Evolutionary conservation across 192 early-diverging fungal genomes (phyloP).

Genomic region (Glomus cerebriforme): DNA sequence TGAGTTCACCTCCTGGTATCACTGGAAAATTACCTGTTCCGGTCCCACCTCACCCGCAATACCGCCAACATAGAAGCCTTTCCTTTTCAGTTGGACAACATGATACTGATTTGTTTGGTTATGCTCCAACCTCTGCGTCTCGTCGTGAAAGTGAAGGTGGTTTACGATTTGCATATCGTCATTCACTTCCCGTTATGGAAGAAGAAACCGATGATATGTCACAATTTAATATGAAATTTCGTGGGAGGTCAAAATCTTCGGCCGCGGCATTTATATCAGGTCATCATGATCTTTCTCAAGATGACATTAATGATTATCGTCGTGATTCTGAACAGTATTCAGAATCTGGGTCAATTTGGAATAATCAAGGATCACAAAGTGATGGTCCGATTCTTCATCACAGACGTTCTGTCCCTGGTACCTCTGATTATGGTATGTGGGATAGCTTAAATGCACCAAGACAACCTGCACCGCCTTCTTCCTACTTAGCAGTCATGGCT

Average conservation of each 20-base stretch:
- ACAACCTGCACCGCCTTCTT: conserved; percentile 27
- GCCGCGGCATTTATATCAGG: conserved; percentile 64
- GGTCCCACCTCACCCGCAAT: conserved; percentile 47
- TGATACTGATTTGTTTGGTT: conserved; percentile 49
- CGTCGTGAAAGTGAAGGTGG: conserved; percentile 46
- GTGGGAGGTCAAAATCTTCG: conserved; percentile 65
- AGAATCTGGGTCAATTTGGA: conserved; percentile 58
- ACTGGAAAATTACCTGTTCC: conserved; percentile 39
- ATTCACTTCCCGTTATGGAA: conserved; percentile 50
- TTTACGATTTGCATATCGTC: conserved; percentile 40
- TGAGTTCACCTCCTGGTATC: conserved; percentile 44
- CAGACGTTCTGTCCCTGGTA: conserved; percentile 58
- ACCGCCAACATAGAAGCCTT: conserved; percentile 61
- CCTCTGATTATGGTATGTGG: conserved; percentile 51
- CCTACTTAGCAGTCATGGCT: conserved; percentile 32
- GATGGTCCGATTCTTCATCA: conserved; percentile 44
- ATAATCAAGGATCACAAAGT: conserved; percentile 36
- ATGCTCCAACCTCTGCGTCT: conserved; percentile 25
- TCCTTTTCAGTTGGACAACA: conserved; percentile 63
- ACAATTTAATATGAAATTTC: conserved; percentile 40
- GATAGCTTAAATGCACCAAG: conserved; percentile 39
- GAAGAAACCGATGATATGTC: conserved; percentile 53
- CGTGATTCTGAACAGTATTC: conserved; percentile 50
- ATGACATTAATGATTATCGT: conserved; percentile 39
- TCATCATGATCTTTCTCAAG: conserved; percentile 47